Conservation (phyloP, 2,329 filamentous ascomycete species). For the Raffaelea arxii region DNA sequence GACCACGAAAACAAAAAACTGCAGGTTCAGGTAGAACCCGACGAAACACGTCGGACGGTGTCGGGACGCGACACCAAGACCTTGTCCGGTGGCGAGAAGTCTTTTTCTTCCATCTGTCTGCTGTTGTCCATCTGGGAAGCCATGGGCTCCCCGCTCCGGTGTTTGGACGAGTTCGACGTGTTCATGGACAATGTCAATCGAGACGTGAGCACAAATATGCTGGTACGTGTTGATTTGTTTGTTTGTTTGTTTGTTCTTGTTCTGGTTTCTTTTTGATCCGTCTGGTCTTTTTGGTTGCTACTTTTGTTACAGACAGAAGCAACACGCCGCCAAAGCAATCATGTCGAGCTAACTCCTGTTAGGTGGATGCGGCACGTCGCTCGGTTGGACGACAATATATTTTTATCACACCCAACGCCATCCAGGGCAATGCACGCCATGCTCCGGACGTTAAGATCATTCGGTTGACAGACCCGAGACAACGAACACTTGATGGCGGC, state of each 20-base stretch:
- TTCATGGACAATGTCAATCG: slow-evolving; percentile 99
- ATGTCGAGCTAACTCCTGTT: neutral
- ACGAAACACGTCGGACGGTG: slow-evolving; percentile 57
- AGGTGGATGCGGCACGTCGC: slow-evolving; percentile 76
- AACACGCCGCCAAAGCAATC: no score
- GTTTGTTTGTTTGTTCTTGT: neutral
- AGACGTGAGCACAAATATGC: slow-evolving; percentile 85
- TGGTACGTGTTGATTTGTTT: slow-evolving; percentile 48
- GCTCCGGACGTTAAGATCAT: slow-evolving; percentile 70
- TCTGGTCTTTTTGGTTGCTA: slow-evolving; percentile 13
- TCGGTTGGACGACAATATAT: slow-evolving; percentile 92
- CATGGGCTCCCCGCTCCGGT: slow-evolving; percentile 91
- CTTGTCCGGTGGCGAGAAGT: slow-evolving; percentile 92
- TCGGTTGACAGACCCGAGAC: slow-evolving; percentile 54
- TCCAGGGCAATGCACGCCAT: slow-evolving; percentile 47
- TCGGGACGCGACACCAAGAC: slow-evolving; percentile 80
- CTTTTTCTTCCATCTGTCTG: slow-evolving; percentile 92
- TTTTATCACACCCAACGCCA: slow-evolving; percentile 87
- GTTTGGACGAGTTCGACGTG: slow-evolving; percentile 95
- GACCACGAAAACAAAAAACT: slow-evolving; percentile 68
- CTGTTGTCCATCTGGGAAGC: slow-evolving; percentile 92
- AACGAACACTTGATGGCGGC: slow-evolving; percentile 30
- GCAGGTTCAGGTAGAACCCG: slow-evolving; percentile 65
- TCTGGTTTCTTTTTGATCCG: slow-evolving; percentile 15
- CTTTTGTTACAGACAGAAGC: no score